Conservation (phyloP, 345 rosid genomes). For the Syzygium grande region DNA sequence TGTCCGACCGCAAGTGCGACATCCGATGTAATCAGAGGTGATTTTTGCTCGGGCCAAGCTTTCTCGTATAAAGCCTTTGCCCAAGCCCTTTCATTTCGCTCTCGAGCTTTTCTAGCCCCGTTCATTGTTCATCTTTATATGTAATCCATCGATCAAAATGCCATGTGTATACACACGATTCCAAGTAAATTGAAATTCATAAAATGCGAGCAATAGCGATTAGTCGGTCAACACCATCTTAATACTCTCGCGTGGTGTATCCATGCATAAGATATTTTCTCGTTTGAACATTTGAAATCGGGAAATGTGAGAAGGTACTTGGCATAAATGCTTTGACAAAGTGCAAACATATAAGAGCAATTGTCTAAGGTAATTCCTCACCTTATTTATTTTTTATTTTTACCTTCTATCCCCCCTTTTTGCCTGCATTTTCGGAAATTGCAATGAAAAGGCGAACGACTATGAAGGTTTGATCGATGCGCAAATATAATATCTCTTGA, state of each 20-base stretch:
- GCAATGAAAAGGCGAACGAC: not conserved
- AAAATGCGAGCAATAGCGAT: not conserved
- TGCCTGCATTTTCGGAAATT: too few relatives aligned
- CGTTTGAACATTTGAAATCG: too few relatives aligned
- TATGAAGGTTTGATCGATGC: not conserved
- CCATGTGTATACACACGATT: not conserved
- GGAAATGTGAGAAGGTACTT: too few relatives aligned
- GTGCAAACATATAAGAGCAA: not conserved
- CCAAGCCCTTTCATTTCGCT: not conserved
- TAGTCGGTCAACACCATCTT: not conserved
- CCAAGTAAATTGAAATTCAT: not conserved
- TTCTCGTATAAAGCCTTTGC: not conserved
- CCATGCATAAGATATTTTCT: too few relatives aligned
- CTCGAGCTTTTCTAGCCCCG: not conserved
- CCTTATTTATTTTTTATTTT: too few relatives aligned
- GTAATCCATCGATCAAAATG: not conserved
- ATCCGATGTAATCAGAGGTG: rapidly evolving
- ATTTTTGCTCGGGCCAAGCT: not conserved
- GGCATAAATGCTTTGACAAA: too few relatives aligned
- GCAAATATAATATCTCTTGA: too few relatives aligned
- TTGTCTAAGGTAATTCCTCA: too few relatives aligned
- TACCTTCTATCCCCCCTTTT: too few relatives aligned
- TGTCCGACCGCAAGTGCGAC: not conserved
- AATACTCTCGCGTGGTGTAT: not conserved
- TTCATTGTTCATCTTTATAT: not conserved